A percentile compares a stretch with the other conserved stretches of the same genome.
Conservation (phyloP, 768 basidiomycete species). For the Piloderma croceum region DNA sequence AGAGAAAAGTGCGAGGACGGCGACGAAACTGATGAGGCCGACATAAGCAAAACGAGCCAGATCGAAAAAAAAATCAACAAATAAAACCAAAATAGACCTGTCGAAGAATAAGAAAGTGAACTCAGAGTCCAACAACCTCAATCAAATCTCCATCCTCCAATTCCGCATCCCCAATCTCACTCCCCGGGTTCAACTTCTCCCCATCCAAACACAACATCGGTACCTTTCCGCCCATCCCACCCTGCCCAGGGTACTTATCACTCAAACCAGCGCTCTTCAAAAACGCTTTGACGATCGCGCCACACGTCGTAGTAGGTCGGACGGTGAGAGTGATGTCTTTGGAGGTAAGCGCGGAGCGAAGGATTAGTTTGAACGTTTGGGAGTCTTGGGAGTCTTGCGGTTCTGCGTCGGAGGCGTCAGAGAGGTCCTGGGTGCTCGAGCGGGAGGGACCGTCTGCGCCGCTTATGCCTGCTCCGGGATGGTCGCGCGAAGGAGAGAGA, state of each 20-base stretch:
- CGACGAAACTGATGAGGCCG: too few species aligned
- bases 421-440: slow-evolving; percentile 18
- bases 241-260: slow-evolving; percentile 43
- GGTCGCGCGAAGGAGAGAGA: slow-evolving; percentile 15
- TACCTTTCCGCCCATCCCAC: slow-evolving; percentile 17
- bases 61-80: slow-evolving; percentile 3
- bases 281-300: slow-evolving; percentile 70
- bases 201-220: slow-evolving; percentile 58
- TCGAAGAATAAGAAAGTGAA: slow-evolving; percentile 2
- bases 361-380: slow-evolving; percentile 60
- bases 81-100: not conserved
- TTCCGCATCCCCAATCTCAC: slow-evolving; percentile 60
- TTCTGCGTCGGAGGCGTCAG: slow-evolving; percentile 16
- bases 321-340: slow-evolving; percentile 63
- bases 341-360: slow-evolving; percentile 51
- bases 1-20: too few species aligned
- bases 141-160: slow-evolving; percentile 78
- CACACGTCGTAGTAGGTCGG: slow-evolving; percentile 69
- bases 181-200: slow-evolving; percentile 55
- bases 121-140: slow-evolving; percentile 59
- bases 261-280: slow-evolving; percentile 61
- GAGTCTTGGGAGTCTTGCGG: slow-evolving; percentile 38
- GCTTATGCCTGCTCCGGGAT: too few species aligned
- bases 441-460: slow-evolving; percentile 4
- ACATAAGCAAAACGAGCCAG: too few species aligned